Evolutionary conservation across 2,329 filamentous ascomycete species (phyloP), one percentile per base, ranked within the genome.

Genomic region (Truncatella angustata): DNA sequence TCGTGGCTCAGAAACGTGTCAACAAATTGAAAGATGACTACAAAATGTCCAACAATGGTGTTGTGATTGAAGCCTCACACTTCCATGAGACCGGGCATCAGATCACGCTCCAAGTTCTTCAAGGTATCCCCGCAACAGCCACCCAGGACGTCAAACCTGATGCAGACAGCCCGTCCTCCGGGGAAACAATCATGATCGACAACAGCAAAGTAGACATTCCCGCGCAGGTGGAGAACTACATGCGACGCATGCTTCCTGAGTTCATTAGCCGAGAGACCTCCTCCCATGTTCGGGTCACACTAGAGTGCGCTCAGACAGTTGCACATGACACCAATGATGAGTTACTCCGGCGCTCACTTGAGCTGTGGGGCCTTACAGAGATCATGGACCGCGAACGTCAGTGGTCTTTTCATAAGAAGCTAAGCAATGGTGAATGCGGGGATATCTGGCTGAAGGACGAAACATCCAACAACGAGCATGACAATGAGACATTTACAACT

Each of bases 301-400:
- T 87, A 28, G 75, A 80, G 44, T 77, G 76, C 5, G 76, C 76
- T 9, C 63, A 69, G 18, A 61, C 67, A 28, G 63, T 78, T n/a
- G 78, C 79, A 0, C 69, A 72, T 34, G 65, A 74, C 43, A 76
- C 75, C 5, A 71, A 74, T 32, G 80, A 84, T 55, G 75, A 79
- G 51, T 68, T 85, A 11, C 69, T 87, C 5, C 74, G 74, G 49
- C 77, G 80, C 53, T 80, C 82, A 1, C 72, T 87, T 4, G 82
- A 87, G 63, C 73, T 87, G 2, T 87, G 84, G 84, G 80, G 81
- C 0, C 73, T 84, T 4, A 82, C 86, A 4, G 83, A 87, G 62
- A 81, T 85, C 42, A 81, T 86, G 53, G 83, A 86, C 62, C 77
- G 81, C 45, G 83, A 86, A 62, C 74, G 82, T 4, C 77, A 82